Base-by-base conservation (phyloP, 2,329 filamentous ascomycete species). In the Magnaporthiopsis incrustans region DNA sequence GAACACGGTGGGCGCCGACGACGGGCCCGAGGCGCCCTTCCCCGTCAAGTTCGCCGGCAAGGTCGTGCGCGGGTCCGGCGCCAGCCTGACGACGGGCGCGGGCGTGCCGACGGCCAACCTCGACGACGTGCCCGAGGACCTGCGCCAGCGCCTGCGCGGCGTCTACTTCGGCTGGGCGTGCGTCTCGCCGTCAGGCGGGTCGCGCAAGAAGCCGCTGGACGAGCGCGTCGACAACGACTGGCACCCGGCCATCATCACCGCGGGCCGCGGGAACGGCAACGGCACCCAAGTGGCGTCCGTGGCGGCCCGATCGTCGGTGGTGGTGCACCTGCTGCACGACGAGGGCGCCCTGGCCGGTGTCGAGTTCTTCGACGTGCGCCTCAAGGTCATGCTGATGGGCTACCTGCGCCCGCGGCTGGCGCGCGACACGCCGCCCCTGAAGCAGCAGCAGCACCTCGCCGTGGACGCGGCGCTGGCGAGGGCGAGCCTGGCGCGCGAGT, bases 121-220 rank as follows among this genome's bases (percentile, higher is more conserved):
- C 2, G 69, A 69, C 0, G 79, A 77, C 12, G 76, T 88, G 0
- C 77, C 83, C 0, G 81, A 82, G 32, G 78, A 83, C 44, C 71
- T 88, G 57, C 76, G 79, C 27, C 74, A 82, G 66, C 79, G 82
- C 3, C 77, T 90, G 61, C 75, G 77, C 15, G 88, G 88, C 0
- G 79, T 87, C 8, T 90, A 87, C 69, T 85, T 88, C 56, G 87
- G 85, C 3, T 90, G 88, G 87, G 82, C 81, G 0, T 74, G 80
- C 0, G 69, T 85, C 2, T 74, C 76, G 58, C 74, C 76, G 60
- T 60, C 15, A 60, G 64, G 26, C 26, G 0, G n/a, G 30, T 44
- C 38, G 53, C 33, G 38, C 27, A 71, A 72, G 0, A 72, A 75
- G 27, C 70, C 69, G 0, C 67, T 70, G 2, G 75, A 76, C 2